Evolutionary conservation across 192 early-diverging fungal genomes (phyloP), one percentile per base, ranked within the genome.

Genomic region (Podochytrium sp.): DNA sequence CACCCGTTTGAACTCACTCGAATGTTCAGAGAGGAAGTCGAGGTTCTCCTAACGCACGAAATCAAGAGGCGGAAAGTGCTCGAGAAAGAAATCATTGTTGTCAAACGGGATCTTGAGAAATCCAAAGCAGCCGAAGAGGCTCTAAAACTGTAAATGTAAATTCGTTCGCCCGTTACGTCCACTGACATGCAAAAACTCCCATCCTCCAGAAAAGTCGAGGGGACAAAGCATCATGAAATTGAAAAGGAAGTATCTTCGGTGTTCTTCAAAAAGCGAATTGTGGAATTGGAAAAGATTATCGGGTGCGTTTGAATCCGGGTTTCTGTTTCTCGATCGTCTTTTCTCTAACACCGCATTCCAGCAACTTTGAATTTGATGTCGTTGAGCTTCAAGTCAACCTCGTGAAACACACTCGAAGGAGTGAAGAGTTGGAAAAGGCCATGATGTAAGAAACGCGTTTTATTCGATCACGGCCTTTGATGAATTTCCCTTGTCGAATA

Each of bases 331-430:
- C 25, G 6, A 25, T 25, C 7, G 25, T 57, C 10, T 57, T 57
- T 57, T 57, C 25, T 25, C 12, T 25, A n/a, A 57, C 7, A 18
- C 23, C 23, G 14, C 18, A 18, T 12, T 10, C 25, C 55, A 87
- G 85, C 42, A 63, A 87, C 51, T 29, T 74, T 18, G 72, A 80
- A 27, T 87, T 85, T 47, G 78, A 82, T 27, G 60, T 85, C 12
- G 85, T 86, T 56, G 83, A 85, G 69, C 73, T 86, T 50, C 23
- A 65, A 70, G 85, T 87, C 25, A 40, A 60, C 34, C 62, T 77
- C 4, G 64, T 84, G 7, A 83, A 81, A 56, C 75, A 71, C 35
- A 55, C 79, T 38, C 69, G 80, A 12, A 63, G 65, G 35, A 77
- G 70, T 30, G 80, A 80, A 10, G 67, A 75, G 7, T 55, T 87